Evolutionary conservation across 805 yeast genomes (phyloP).

Genomic region (Yarrowia divulgata): DNA sequence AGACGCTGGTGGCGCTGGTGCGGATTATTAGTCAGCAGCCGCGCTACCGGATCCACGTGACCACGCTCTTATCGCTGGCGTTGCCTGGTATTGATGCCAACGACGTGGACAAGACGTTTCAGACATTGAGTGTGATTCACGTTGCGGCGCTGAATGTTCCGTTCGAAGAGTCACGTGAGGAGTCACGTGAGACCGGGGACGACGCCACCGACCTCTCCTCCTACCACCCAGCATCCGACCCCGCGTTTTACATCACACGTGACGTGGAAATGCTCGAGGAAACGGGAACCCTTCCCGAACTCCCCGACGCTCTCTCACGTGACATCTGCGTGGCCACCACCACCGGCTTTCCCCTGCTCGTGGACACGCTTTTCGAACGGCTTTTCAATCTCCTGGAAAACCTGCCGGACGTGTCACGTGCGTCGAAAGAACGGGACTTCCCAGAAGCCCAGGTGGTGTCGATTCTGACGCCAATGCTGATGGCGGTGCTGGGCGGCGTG

Average conservation of each 20-base stretch:
- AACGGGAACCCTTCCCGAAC: not conserved
- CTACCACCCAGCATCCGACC: conserved; percentile 7
- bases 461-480: conserved; percentile 51
- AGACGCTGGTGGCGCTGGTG: conserved; percentile 68
- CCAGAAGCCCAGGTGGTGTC: conserved; percentile 59
- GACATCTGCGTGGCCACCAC: conserved; percentile 76
- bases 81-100: conserved; percentile 88
- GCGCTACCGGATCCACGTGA: conserved; percentile 75
- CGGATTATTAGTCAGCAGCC: conserved; percentile 71
- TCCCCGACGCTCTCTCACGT: conserved; percentile 47
- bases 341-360: conserved; percentile 67
- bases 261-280: conserved; percentile 65
- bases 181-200: too few relatives aligned
- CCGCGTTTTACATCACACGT: conserved; percentile 59
- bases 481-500: conserved; percentile 50
- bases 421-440: conserved; percentile 52
- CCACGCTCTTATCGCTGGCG: conserved; percentile 72
- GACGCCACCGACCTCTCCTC: not conserved
- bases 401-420: conserved; percentile 62
- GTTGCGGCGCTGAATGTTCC: conserved; percentile 77
- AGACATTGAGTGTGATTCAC: conserved; percentile 72
- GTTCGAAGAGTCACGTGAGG: conserved; percentile 55
- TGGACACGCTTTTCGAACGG: conserved; percentile 63
- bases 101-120: conserved; percentile 75
- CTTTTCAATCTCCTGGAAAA: conserved; percentile 71